Conservation (phyloP, 139 green algal species). For the Chlorella sp. region DNA sequence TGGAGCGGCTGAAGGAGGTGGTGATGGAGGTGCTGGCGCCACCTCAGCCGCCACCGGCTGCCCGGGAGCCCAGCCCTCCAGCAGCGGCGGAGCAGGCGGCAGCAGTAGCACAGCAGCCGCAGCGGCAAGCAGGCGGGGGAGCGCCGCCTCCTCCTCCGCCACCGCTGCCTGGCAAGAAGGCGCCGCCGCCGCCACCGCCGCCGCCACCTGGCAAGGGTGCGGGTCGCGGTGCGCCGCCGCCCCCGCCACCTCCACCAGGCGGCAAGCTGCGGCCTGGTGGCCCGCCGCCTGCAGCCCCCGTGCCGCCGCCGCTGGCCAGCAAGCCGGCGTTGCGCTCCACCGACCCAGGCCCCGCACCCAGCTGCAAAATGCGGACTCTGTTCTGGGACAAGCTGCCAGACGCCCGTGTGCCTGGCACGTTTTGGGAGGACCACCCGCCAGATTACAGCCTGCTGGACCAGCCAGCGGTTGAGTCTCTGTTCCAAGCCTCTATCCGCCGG, state of each 20-base stretch:
- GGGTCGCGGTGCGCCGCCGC: background rate
- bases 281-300: no score
- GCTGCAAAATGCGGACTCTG: conserved; percentile 19
- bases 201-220: no score
- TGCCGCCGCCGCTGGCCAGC: background rate
- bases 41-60: background rate
- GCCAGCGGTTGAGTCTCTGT: conserved; percentile 36
- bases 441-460: conserved; percentile 31
- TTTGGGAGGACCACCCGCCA: conserved; percentile 45
- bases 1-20: conserved; percentile 21
- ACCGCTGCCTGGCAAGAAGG: background rate
- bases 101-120: background rate
- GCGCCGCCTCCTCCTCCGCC: background rate
- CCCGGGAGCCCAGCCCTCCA: background rate
- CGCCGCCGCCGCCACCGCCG: no score
- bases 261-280: background rate
- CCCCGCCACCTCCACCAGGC: background rate
- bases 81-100: background rate
- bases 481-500: conserved; percentile 35
- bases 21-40: conserved; percentile 27
- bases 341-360: background rate
- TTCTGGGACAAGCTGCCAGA: conserved; percentile 61
- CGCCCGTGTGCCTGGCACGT: conserved; percentile 43
- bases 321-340: background rate
- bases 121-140: no score